These are phyloP conservation scores for Rhizopus stolonifer DNA, from an alignment of 371 early-diverging fungal genomes.

Conservation along the genomic window DNA sequence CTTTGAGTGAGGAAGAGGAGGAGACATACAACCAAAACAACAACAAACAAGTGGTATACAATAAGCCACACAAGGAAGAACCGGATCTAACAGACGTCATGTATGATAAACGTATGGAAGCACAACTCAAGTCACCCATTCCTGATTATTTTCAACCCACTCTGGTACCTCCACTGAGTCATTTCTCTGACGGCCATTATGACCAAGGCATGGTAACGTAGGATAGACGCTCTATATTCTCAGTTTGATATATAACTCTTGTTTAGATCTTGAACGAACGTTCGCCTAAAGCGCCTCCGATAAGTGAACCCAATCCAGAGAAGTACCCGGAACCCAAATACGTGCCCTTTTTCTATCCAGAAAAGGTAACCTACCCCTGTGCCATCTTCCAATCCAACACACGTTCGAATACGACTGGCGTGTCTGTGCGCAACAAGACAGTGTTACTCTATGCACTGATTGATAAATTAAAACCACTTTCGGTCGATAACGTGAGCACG, in stretches of 20 bases:
- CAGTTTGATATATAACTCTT: too few relatives aligned
- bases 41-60: too few relatives aligned
- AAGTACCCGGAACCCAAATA: slow-evolving; percentile 19
- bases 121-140: slow-evolving; percentile 2
- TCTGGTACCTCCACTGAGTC: slow-evolving; percentile 2
- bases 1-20: too few relatives aligned
- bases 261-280: slow-evolving; percentile 8
- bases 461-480: slow-evolving; percentile 30
- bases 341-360: slow-evolving; percentile 22
- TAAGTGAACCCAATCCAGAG: slow-evolving; percentile 16
- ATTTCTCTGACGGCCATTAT: too few relatives aligned
- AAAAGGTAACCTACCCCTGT: slow-evolving; percentile 14
- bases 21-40: too few relatives aligned
- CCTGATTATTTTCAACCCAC: slow-evolving; percentile 4
- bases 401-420: not conserved
- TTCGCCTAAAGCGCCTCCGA: slow-evolving; percentile 17
- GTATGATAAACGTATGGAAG: not conserved
- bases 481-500: slow-evolving; percentile 16
- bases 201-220: not conserved
- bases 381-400: slow-evolving; percentile 18
- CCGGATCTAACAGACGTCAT: not conserved
- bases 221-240: too few relatives aligned
- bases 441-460: slow-evolving; percentile 29
- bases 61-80: too few relatives aligned
- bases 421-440: slow-evolving; percentile 25